phyloP scores from a whole-genome alignment of 2,329 filamentous ascomycete species.

The Xylaria sp. region DNA sequence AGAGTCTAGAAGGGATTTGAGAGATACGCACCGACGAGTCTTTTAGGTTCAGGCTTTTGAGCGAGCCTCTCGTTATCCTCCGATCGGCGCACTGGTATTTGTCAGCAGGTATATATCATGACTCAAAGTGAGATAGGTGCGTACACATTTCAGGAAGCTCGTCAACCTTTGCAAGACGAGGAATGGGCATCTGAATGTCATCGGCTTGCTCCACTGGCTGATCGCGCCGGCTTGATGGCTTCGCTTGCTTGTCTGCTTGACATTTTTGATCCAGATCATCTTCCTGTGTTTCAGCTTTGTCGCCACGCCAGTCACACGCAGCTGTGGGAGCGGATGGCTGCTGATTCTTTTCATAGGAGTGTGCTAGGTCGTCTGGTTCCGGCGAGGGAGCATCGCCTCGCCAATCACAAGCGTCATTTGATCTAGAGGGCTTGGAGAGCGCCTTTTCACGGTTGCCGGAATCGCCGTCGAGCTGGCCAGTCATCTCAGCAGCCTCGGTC shows the following conservation, averaged over 20 bases:
- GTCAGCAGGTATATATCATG: not conserved
- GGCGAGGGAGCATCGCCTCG: constrained; percentile 35
- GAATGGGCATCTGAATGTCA: constrained; percentile 10
- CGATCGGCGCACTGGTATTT: not conserved
- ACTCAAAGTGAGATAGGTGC: not conserved
- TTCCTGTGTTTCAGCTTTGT: constrained; percentile 18
- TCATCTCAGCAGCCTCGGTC: constrained; percentile 13
- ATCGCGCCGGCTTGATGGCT: not conserved
- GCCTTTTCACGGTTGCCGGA: not conserved
- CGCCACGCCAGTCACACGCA: constrained; percentile 27
- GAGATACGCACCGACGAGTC: not conserved
- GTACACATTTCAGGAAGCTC: constrained; percentile 10
- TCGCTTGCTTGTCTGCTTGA: not conserved
- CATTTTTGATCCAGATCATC: constrained; percentile 17
- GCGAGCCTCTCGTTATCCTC: not conserved
- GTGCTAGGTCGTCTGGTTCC: constrained; percentile 37
- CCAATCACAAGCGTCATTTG: constrained; percentile 35
- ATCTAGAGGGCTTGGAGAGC: not conserved
- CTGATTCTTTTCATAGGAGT: constrained; percentile 18
- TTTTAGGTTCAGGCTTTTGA: not conserved
- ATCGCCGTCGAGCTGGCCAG: constrained; percentile 24
- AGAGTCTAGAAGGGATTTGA: not conserved
- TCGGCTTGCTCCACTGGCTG: constrained; percentile 2
- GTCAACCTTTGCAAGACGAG: not conserved
- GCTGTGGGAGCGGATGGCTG: constrained; percentile 6